Base-by-base conservation (phyloP, 2,329 filamentous ascomycete genomes). In the Tolypocladium amazonense region DNA sequence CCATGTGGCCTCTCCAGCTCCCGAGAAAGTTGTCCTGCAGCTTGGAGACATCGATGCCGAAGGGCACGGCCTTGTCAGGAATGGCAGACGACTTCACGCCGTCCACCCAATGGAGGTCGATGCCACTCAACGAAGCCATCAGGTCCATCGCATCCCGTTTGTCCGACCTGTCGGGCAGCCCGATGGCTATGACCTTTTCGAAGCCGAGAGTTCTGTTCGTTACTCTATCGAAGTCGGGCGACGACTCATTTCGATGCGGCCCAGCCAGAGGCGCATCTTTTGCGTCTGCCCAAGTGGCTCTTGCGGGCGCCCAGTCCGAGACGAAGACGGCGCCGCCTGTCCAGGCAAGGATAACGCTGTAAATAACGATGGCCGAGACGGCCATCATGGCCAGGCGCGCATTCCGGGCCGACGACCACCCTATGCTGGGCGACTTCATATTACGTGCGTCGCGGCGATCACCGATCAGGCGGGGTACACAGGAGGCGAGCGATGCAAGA, bases 121-220 rank as follows among this genome's bases (percentile, higher is more conserved):
- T 66, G 9, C 72, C 74, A 23, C 72, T 80, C 7, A 79, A 70
- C 0, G 75, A 73, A 3, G 77, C 78, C 4, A 77, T 76, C 7
- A 81, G 68, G 1, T 73, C 70, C 67, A 83, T 73, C 1, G 76
- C 72, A 70, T 83, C 78, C 38, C 77, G 74, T 11, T 79, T 75
- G 62, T 84, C 81, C 33, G 74, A 77, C 4, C 81, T 70, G 45
- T 73, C 72, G 1, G 78, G 76, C 1, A 82, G 73, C 39, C 78
- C 81, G 56, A 84, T 73, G 11, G 79, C 78, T 61, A 82, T 76
- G 37, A 83, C 77, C 59, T 79, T 74, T 45, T 79, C 70, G 61
- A 84, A 83, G 6, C 65, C 65, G 1, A 66, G 60, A 0, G 64
- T 64, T 53, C 57, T 56, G 47, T 66, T 66, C 7, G 58, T 39